Base-by-base conservation (phyloP, 768 basidiomycete species). In the Termitomyces sp. region DNA sequence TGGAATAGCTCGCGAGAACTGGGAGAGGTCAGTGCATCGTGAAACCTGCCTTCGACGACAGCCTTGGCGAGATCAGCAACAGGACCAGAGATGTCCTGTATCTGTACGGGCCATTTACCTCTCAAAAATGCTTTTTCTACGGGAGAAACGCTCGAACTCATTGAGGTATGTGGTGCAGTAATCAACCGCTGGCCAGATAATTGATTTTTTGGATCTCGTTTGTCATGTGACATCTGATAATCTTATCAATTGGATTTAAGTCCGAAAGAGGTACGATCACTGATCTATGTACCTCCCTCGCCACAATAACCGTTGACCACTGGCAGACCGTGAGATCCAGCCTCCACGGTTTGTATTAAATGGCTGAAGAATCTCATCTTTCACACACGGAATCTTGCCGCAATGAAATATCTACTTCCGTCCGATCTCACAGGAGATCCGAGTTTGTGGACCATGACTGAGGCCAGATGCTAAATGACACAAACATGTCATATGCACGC, bases 41-140 rank as follows among this genome's bases (percentile, higher is more conserved):
- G 76, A 72, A 90, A 87, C 48, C 79, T 76, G 61, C 87, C 87
- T 55, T 83, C 76, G 39, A 87, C 72, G 58, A 83, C 84, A 24
- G 79, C 73, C 69, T 82, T 80, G 34, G 82, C 84, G 39, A 85
- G 74, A 54, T 74, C 70, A 12, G 68, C 53, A 2, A 65, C 56
- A 8, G 72, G 58, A 14, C 61, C 56, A 2, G 62, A 9, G 32
- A 65, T 48, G 30, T 69, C 67, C 5, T 72, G 43, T 14, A 64
- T 60, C 24, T 63, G 51, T 2, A 59, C 47, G 46, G 77, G 69
- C 73, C 79, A 80, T 65, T 67, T 65, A 4, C 86, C 86, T 42
- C 69, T 69, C n/a, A 91, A 70, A 20, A 91, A 73, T 37, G 80
- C 77, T 62, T 76, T 83, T 70, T 91, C 83, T 57, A 88, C 67